Percentiles rank a stretch among this genome's conserved stretches.
phyloP scores from a whole-genome alignment of 1,284 basidiomycete species.

The Ceratobasidium sp. region DNA sequence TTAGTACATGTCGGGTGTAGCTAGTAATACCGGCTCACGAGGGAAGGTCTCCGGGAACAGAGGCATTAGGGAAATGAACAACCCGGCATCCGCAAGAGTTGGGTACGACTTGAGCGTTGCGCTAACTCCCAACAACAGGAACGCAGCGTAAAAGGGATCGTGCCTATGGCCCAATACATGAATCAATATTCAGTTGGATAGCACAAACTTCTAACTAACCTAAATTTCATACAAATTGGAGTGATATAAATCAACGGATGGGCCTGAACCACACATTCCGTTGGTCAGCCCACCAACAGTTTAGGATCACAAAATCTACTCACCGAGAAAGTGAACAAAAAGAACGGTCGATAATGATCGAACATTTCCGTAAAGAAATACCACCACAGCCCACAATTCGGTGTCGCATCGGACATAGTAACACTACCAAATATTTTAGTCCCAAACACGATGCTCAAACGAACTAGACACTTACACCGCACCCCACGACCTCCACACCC shows the following conservation, averaged over 20 bases:
- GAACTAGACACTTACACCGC: conserved; percentile 66
- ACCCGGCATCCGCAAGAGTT: conserved; percentile 82
- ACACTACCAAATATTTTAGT: conserved; percentile 54
- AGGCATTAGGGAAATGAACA: conserved; percentile 80
- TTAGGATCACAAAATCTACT: conserved; percentile 47
- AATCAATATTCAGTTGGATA: neutral
- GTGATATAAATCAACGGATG: conserved; percentile 84
- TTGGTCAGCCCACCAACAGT: neutral
- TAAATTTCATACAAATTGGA: conserved; percentile 86
- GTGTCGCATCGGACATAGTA: conserved; percentile 82
- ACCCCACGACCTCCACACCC: conserved; percentile 81
- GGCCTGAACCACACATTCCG: conserved; percentile 58
- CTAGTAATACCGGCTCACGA: conserved; percentile 60
- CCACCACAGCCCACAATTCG: conserved; percentile 96
- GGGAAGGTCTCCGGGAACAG: conserved; percentile 84
- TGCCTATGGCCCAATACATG: conserved; percentile 57
- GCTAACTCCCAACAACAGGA: conserved; percentile 77
- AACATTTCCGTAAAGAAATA: conserved; percentile 99
- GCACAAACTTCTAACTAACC: conserved; percentile 55
- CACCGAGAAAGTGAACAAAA: conserved; percentile 93
- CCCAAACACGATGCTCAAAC: neutral
- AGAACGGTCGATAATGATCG: conserved; percentile 95
- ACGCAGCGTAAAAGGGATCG: conserved; percentile 81
- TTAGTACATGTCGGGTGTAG: conserved; percentile 9
- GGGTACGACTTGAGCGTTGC: conserved; percentile 92